Evolutionary conservation across 1,284 basidiomycete species (phyloP).

Genomic region (Puccinia coronata): DNA sequence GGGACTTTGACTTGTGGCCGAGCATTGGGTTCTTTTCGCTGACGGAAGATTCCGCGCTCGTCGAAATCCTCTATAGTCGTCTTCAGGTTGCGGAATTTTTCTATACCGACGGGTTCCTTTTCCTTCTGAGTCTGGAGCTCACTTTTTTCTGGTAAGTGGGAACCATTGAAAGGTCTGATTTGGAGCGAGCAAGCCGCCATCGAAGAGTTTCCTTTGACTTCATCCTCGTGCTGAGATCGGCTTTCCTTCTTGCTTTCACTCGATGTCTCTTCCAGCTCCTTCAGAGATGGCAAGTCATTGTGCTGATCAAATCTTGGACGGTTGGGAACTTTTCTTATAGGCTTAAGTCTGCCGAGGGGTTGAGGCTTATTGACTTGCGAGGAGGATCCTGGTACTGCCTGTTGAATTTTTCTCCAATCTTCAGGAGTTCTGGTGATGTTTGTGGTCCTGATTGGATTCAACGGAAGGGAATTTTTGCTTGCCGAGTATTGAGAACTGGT

Average conservation of each 20-base stretch:
- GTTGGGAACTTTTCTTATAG: slow-evolving; percentile 14
- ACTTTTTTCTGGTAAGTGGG: background rate
- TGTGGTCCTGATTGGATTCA: slow-evolving; percentile 2
- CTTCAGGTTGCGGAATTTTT: slow-evolving; percentile 39
- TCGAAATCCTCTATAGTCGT: slow-evolving; percentile 33
- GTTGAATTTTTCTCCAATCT: background rate
- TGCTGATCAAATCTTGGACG: background rate
- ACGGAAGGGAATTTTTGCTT: background rate
- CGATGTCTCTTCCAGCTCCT: background rate
- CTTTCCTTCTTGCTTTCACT: background rate
- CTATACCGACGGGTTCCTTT: background rate
- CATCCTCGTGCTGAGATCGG: background rate
- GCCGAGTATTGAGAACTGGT: background rate
- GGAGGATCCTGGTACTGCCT: background rate
- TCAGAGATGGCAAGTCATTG: slow-evolving; percentile 21
- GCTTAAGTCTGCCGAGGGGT: background rate
- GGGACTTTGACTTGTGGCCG: background rate
- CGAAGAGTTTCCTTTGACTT: background rate
- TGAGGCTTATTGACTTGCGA: background rate
- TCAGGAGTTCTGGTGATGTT: slow-evolving; percentile 12
- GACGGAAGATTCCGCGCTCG: slow-evolving; percentile 34
- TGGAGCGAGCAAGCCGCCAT: background rate
- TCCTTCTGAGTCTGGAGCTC: background rate
- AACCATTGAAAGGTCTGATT: background rate
- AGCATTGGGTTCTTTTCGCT: background rate